Evolutionary conservation across 2,329 filamentous ascomycete genomes (phyloP).

Genomic region (Fusarium sp.): DNA sequence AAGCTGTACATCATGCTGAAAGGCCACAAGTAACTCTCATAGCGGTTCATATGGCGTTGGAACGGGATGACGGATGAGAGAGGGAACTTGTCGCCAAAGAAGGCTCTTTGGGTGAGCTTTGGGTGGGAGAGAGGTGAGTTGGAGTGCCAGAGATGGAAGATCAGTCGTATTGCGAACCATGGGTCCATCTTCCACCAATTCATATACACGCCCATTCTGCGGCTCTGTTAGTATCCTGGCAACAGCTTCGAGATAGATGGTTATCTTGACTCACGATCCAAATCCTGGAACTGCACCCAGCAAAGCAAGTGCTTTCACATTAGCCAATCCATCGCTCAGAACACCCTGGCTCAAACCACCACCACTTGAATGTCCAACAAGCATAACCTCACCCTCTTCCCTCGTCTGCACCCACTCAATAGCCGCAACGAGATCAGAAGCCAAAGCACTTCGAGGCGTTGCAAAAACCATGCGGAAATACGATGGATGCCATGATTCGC

Average conservation of each 20-base stretch:
- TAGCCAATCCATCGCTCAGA: constrained; percentile 51
- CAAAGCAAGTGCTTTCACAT: constrained; percentile 56
- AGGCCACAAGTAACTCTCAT: constrained; percentile 63
- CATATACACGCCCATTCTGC: constrained; percentile 55
- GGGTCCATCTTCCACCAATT: constrained; percentile 59
- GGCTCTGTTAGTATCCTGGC: neutral
- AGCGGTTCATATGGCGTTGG: constrained; percentile 54
- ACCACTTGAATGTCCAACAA: constrained; percentile 62
- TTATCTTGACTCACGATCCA: constrained; percentile 37
- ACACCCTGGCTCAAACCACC: constrained; percentile 61
- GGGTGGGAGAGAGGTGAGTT: constrained; percentile 63
- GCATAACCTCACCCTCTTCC: constrained; percentile 47
- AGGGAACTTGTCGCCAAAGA: constrained; percentile 59
- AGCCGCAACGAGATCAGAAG: constrained; percentile 55
- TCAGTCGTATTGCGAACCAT: constrained; percentile 56
- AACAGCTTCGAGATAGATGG: neutral
- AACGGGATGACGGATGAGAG: constrained; percentile 53
- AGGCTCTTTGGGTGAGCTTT: constrained; percentile 56
- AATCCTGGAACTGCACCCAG: constrained; percentile 58
- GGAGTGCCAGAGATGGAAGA: constrained; percentile 59
- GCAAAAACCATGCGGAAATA: constrained; percentile 59
- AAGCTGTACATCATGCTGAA: constrained; percentile 58
- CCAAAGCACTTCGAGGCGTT: constrained; percentile 53
- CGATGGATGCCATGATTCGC: constrained; percentile 59
- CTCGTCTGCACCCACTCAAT: constrained; percentile 49